phyloP scores from a whole-genome alignment of 2,329 filamentous ascomycete species.

The Epichloe bromicola region DNA sequence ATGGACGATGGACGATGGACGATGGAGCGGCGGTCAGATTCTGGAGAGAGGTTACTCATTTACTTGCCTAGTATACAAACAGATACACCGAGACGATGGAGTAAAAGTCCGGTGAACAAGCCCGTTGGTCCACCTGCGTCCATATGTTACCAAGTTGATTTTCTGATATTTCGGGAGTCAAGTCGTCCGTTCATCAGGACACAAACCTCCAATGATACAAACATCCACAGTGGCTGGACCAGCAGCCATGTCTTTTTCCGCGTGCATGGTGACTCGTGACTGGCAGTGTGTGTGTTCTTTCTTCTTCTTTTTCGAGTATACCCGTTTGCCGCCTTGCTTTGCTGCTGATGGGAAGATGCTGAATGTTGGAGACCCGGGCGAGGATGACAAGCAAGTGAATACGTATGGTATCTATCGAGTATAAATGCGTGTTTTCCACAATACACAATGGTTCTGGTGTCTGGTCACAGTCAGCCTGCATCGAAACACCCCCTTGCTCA shows the following conservation, averaged over 20 bases:
- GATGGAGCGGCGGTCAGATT: too few relatives aligned
- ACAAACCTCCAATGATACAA: conserved; percentile 23
- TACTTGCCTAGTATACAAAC: conserved; percentile 27
- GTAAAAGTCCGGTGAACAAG: conserved; percentile 29
- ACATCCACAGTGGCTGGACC: conserved; percentile 17
- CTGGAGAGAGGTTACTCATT: neutral
- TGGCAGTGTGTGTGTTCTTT: too few relatives aligned
- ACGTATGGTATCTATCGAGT: neutral
- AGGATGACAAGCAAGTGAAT: neutral
- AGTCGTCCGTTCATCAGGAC: too few relatives aligned
- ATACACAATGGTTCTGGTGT: too few relatives aligned
- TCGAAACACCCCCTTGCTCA: too few relatives aligned
- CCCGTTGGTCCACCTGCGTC: conserved; percentile 29
- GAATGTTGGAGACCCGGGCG: neutral
- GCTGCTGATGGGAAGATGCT: neutral
- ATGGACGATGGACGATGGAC: too few relatives aligned
- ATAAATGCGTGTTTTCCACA: neutral
- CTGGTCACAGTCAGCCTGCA: too few relatives aligned
- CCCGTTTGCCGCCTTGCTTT: too few relatives aligned
- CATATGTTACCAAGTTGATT: neutral
- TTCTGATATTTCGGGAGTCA: too few relatives aligned
- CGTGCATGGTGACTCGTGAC: conserved; percentile 4
- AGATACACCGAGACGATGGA: conserved; percentile 26
- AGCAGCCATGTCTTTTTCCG: neutral
- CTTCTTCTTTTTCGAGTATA: too few relatives aligned